Evolutionary conservation across 495 filamentous ascomycete genomes (phyloP), one percentile per base, ranked within the genome.

Genomic region (Baudoinia panamericana): DNA sequence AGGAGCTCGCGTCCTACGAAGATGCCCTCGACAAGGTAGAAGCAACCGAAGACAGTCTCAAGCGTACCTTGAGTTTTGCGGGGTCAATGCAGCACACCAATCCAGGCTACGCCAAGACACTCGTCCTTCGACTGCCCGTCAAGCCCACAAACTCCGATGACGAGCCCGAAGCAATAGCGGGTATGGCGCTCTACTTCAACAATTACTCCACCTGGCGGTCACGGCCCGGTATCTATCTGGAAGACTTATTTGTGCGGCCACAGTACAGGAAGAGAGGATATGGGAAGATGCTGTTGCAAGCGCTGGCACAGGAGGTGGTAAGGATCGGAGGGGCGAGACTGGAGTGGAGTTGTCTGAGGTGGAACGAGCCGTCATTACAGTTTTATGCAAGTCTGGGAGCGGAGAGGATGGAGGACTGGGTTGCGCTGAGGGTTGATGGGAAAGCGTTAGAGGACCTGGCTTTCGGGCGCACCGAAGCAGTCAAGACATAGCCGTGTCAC

Each of bases 281-380:
- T 53, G 90, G 84, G 11, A 80, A 76, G 55, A 62, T 68, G 54
- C 51, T 96, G 56, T 64, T 97, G 26, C 71, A 71, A 35, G 75
- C 75, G 54, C 62, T 95, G 58, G 88, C 88, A 24, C 69, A 71
- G 55, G 80, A 88, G 60, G 71, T 82, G 36, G 64, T 82, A 37
- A 68, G 68, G 43, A 75, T 86, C 25, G 63, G 71, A 10, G 87
- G 86, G 0, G 69, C 71, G 5, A 70, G 90, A 50, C 58, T 97
- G 41, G 88, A 94, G 63, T 97, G 90, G 90, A 83, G 73, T 54
- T 87, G 93, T 51, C 59, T 97, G 50, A 86, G 78, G 62, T 82
- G 77, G 87, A 95, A 97, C 60, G 73, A 83, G 65, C 81, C 82
- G 28, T 81, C 74, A 50, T 84, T 95, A 59, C 64, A 76, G 53